Evolutionary conservation across 169 alveolate species (phyloP).

Genomic region (Plasmodium billcollinsi): DNA sequence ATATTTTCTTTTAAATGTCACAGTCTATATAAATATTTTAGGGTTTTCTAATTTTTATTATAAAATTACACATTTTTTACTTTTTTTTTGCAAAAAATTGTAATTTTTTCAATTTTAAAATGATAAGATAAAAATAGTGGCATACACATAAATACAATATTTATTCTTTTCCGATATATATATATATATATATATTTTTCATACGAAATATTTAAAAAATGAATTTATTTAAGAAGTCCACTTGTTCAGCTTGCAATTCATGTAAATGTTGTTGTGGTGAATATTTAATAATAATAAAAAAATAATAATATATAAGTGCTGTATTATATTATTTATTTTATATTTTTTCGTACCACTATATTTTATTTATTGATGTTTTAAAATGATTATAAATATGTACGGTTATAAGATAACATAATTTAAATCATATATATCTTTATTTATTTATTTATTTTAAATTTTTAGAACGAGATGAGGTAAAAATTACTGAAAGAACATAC

Average conservation of each 20-base stretch:
- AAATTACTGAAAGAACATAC: conserved; percentile 68
- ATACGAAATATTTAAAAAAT: conserved; percentile 9
- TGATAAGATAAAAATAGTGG: no score
- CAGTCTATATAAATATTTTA: no score
- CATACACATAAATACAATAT: no score
- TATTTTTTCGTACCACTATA: conserved; percentile 1
- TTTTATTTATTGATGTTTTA: background rate
- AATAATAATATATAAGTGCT: background rate
- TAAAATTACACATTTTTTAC: no score
- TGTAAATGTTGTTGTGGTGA: conserved; percentile 75
- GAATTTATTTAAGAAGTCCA: conserved; percentile 49
- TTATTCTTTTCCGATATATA: no score
- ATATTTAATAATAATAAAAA: background rate
- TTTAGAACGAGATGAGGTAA: conserved; percentile 23
- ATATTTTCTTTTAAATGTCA: no score
- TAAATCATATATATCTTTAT: background rate
- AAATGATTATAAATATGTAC: background rate
- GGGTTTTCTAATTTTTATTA: no score
- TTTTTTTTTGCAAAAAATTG: no score
- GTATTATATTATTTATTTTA: background rate
- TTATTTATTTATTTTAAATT: background rate
- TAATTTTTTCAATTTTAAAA: no score
- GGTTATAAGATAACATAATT: background rate
- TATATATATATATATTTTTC: background rate
- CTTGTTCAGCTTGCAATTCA: conserved; percentile 52